Base-by-base conservation (phyloP, 345 rosid genomes). In the Gossypium anomalum region DNA sequence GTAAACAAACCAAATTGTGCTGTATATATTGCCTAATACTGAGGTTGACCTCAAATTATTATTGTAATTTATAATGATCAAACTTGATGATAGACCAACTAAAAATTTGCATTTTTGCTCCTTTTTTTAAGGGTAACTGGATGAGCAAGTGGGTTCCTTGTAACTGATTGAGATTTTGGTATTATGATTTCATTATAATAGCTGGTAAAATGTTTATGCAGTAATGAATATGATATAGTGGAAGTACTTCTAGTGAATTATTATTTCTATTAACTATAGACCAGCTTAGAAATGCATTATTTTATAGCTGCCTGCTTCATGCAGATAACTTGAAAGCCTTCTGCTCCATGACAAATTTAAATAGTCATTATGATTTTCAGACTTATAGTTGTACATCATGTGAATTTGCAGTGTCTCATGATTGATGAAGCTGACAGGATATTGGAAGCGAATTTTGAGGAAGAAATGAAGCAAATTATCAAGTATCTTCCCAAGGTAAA, bases 401-500 rank as follows among this genome's bases (percentile, higher is more conserved):
- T 9, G 13, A 43, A 70, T 67, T 75, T 84, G 83, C 81, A 95
- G 98, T 93, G 94, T 83, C 96, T 95, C 52, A 76, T 91, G 27
- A 90, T 95, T 73, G 99, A 95, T 73, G 99, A 95, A 86, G 99
- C 99, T 44, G 99, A 95, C 77, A 87, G 99, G 76, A 93, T 95
- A 78, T 82, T 95, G 83, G 97, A 95, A 82, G 97, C 91, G 17
- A 95, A 95, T 78, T 95, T 95, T 72, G 99, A 95, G 87, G 99
- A 93, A 70, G 99, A 93, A 82, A 95, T 93, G 98, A 90, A 86
- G 82, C 97, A 93, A 84, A 95, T 95, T 78, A 80, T 93, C 47
- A 93, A 85, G 82, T 78, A 89, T 80, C 78, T 93, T 45, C 98
- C 98, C 2, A 95, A 93, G 98, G 99, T 91, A 85, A 74, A 45